Percentiles rank a stretch among this genome's conserved stretches.
Evolutionary conservation across 768 basidiomycete genomes (phyloP).

Genomic region (Asterophora parasitica): DNA sequence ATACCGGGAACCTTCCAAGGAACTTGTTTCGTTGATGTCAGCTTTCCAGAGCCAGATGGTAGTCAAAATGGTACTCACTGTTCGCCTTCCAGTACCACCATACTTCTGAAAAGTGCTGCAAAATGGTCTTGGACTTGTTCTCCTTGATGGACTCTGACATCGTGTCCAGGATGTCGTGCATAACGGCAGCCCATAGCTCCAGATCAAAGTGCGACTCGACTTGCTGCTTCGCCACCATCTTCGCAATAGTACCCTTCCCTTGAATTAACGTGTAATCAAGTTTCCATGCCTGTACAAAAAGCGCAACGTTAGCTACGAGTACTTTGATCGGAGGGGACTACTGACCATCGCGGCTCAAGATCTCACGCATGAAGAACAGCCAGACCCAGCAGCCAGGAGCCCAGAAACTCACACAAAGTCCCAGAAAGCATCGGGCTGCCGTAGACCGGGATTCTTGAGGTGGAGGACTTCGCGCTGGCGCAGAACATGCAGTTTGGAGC

Average conservation of each 20-base stretch:
- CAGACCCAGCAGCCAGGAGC: constrained; percentile 99
- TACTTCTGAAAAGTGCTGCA: constrained; percentile 97
- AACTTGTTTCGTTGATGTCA: constrained; percentile 38
- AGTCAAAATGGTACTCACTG: constrained; percentile 37
- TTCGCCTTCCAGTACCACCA: constrained; percentile 98
- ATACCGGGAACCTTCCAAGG: constrained; percentile 99
- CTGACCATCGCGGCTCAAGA: constrained; percentile 92
- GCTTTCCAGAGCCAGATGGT: constrained; percentile 1
- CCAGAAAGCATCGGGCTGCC: no score
- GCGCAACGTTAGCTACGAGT: neutral
- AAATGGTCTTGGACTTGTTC: constrained; percentile 99
- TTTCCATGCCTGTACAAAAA: constrained; percentile 69
- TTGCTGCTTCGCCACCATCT: constrained; percentile 98
- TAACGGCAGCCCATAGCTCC: constrained; percentile 95
- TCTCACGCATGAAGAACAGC: constrained; percentile 99
- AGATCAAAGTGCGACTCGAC: constrained; percentile 99
- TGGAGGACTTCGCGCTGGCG: no score
- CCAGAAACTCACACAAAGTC: no score
- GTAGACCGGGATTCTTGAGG: no score
- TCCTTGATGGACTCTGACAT: constrained; percentile 99
- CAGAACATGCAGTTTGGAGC: no score
- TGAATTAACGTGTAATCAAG: constrained; percentile 95
- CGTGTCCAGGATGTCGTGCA: constrained; percentile 99
- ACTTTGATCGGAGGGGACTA: neutral
- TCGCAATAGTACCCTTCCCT: constrained; percentile 93